Evolutionary conservation across 2,329 filamentous ascomycete species (phyloP).

Genomic region (Penicillium italicum): DNA sequence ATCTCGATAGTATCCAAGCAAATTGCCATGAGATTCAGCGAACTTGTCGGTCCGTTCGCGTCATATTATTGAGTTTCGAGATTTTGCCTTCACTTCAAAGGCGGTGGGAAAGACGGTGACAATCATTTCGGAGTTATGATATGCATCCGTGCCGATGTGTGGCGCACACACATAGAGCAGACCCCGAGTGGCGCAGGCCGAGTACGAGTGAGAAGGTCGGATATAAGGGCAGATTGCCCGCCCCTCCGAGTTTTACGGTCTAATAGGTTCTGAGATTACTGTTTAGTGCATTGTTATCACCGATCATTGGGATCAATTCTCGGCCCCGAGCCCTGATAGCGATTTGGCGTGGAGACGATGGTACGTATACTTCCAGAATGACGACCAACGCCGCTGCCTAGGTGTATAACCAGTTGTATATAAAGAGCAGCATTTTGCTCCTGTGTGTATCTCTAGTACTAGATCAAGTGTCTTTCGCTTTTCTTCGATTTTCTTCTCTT

Average conservation of each 20-base stretch:
- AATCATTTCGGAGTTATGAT: too few relatives aligned
- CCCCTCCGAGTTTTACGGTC: conserved; percentile 5
- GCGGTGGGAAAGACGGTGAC: background rate
- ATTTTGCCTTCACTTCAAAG: background rate
- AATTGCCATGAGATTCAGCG: background rate
- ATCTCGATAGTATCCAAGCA: background rate
- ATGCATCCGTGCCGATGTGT: conserved; percentile 5
- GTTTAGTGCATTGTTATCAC: background rate
- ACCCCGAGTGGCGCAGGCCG: background rate
- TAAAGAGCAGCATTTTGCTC: conserved; percentile 2
- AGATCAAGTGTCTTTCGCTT: conserved; percentile 5
- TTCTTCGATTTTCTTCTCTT: background rate
- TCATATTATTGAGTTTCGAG: background rate
- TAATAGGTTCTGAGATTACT: background rate
- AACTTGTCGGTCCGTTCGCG: background rate
- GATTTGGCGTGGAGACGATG: conserved; percentile 3
- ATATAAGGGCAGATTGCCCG: conserved; percentile 1
- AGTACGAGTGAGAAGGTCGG: conserved; percentile 12
- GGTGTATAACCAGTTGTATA: conserved; percentile 4
- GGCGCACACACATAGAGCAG: background rate
- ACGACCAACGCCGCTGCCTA: conserved; percentile 11
- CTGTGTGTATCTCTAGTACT: background rate
- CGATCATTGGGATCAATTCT: background rate
- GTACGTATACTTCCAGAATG: conserved; percentile 12
- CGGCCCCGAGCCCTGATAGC: conserved; percentile 1